Percentiles rank a stretch among this genome's conserved stretches.
phyloP scores from a whole-genome alignment of 495 filamentous ascomycete genomes.

The Penicillium goetzii region DNA sequence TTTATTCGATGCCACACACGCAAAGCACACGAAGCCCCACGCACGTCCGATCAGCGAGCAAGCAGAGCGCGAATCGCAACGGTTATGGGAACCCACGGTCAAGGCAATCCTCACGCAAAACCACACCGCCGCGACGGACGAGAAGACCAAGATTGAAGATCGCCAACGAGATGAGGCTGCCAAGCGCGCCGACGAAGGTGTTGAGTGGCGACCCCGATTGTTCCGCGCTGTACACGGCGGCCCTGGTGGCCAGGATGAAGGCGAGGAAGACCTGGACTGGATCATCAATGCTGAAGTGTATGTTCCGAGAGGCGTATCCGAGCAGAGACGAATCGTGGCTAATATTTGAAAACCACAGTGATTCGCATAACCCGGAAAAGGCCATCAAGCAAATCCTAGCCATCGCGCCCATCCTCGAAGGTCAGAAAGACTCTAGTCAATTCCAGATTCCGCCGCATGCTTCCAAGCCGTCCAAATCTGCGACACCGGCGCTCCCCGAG shows the following conservation, averaged over 20 bases:
- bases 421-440: constrained; percentile 57
- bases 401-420: constrained; percentile 82
- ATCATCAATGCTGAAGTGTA: constrained; percentile 90
- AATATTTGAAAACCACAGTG: constrained; percentile 47
- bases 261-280: constrained; percentile 90
- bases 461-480: constrained; percentile 12
- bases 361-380: constrained; percentile 67
- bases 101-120: constrained; percentile 80
- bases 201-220: constrained; percentile 87
- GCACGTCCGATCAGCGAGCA: constrained; percentile 83
- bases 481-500: constrained; percentile 14
- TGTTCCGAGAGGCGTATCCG: constrained; percentile 31
- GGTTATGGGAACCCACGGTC: constrained; percentile 79
- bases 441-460: constrained; percentile 48
- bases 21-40: constrained; percentile 74
- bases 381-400: constrained; percentile 83
- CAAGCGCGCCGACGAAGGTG: constrained; percentile 73
- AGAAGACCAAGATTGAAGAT: constrained; percentile 94
- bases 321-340: neutral
- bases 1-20: constrained; percentile 82
- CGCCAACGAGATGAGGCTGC: constrained; percentile 87
- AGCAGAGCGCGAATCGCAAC: constrained; percentile 86
- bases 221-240: constrained; percentile 79
- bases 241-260: constrained; percentile 73
- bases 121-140: constrained; percentile 88